A percentile compares a stretch with the other conserved stretches of the same genome.
Conservation (phyloP, 1,139 yeast species). For the Waltiozyma sp. region DNA sequence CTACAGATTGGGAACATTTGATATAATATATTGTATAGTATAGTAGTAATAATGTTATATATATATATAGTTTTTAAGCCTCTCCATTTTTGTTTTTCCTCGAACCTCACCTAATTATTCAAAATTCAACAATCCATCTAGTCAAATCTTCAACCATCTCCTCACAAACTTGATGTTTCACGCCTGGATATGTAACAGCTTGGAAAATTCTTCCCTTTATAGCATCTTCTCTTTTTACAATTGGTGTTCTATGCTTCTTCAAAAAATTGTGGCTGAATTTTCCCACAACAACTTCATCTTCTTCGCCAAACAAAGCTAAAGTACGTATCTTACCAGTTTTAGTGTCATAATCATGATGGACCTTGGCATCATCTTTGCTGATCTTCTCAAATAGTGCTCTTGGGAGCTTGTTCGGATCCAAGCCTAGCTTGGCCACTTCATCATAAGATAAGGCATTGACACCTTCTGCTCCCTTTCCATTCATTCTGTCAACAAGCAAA, state of each 20-base stretch:
- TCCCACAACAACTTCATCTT: constrained; percentile 9
- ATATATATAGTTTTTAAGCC: too few relatives aligned
- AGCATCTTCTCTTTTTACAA: constrained; percentile 1
- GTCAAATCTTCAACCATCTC: constrained; percentile 11
- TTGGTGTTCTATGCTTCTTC: not conserved
- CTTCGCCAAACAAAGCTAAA: constrained; percentile 12
- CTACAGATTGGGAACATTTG: too few relatives aligned
- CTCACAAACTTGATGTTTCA: constrained; percentile 11
- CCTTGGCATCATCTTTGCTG: constrained; percentile 8
- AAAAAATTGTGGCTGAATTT: constrained; percentile 9
- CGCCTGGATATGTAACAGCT: constrained; percentile 8
- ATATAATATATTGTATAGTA: too few relatives aligned
- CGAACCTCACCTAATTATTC: too few relatives aligned
- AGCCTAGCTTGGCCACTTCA: not conserved
- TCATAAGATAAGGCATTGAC: constrained; percentile 1
- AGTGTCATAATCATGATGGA: constrained; percentile 4
- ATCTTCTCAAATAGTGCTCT: constrained; percentile 6
- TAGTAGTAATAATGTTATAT: too few relatives aligned
- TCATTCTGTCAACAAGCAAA: constrained; percentile 31
- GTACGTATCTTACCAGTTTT: constrained; percentile 5
- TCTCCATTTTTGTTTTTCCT: too few relatives aligned
- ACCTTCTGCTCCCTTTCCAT: constrained; percentile 6
- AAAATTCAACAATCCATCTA: constrained; percentile 4
- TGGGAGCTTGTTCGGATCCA: constrained; percentile 2
- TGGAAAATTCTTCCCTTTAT: constrained; percentile 4